These are phyloP conservation scores for Platanthera zijinensis DNA, from an alignment of 106 monocot species.

Conservation along the genomic window DNA sequence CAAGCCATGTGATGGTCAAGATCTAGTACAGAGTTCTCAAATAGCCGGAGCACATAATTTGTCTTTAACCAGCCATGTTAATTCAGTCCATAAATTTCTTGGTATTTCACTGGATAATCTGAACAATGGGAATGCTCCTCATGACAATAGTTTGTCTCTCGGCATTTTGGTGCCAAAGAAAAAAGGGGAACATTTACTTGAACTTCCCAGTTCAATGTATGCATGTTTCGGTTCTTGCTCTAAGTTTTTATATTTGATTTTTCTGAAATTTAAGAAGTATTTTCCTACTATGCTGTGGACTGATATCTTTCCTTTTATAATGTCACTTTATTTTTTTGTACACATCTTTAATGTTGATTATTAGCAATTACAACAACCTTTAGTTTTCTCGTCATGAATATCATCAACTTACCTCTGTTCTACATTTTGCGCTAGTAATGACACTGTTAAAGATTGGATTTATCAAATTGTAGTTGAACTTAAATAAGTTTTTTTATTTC, in stretches of 20 bases:
- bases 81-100: background rate
- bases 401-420: background rate
- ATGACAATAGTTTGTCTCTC: background rate
- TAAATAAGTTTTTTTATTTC: no score
- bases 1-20: background rate
- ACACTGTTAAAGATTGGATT: no score
- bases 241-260: background rate
- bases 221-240: background rate
- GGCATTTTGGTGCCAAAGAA: background rate
- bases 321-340: background rate
- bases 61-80: background rate
- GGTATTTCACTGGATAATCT: background rate
- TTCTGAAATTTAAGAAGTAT: background rate
- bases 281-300: background rate
- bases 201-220: background rate
- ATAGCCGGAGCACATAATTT: no score
- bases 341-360: background rate
- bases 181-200: background rate
- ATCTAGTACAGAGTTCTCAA: background rate
- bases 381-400: background rate
- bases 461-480: no score
- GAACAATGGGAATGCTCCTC: slow-evolving; percentile 3
- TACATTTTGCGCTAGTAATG: slow-evolving; percentile 1
- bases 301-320: background rate
- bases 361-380: background rate